phyloP scores from a whole-genome alignment of 1,139 yeast genomes.

The Blastobotrys ciferrii region DNA sequence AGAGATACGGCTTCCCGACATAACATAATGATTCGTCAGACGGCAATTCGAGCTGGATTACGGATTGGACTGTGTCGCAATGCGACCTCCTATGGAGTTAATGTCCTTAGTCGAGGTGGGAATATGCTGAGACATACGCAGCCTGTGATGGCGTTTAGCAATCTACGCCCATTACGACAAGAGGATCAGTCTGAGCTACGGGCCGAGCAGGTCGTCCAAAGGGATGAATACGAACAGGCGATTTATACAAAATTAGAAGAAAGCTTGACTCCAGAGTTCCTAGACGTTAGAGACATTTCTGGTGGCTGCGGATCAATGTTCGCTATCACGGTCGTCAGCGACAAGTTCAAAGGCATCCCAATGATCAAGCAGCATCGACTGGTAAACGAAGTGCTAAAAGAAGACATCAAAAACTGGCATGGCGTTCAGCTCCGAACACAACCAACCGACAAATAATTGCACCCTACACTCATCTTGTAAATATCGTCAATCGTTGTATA shows the following conservation, averaged over 20 bases:
- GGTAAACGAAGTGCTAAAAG: constrained; percentile 77
- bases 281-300: constrained; percentile 76
- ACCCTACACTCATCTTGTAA: not conserved
- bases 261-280: constrained; percentile 54
- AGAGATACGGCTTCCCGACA: not conserved
- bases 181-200: constrained; percentile 1
- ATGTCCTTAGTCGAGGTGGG: not conserved
- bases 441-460: constrained; percentile 4
- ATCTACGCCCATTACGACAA: not conserved
- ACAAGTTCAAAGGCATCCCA: constrained; percentile 70
- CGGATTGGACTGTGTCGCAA: not conserved
- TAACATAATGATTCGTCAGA: not conserved
- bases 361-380: constrained; percentile 90
- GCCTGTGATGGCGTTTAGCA: not conserved
- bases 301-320: constrained; percentile 99
- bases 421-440: constrained; percentile 79
- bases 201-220: not conserved
- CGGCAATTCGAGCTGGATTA: not conserved
- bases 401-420: constrained; percentile 91
- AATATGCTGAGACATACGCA: not conserved
- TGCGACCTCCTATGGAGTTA: not conserved
- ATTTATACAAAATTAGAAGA: constrained; percentile 55
- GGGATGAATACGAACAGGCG: constrained; percentile 64
- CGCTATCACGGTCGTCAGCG: constrained; percentile 75
- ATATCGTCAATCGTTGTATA: not conserved